phyloP scores from a whole-genome alignment of 176 grass and related monocot genomes.

The Aegilops bicornis region DNA sequence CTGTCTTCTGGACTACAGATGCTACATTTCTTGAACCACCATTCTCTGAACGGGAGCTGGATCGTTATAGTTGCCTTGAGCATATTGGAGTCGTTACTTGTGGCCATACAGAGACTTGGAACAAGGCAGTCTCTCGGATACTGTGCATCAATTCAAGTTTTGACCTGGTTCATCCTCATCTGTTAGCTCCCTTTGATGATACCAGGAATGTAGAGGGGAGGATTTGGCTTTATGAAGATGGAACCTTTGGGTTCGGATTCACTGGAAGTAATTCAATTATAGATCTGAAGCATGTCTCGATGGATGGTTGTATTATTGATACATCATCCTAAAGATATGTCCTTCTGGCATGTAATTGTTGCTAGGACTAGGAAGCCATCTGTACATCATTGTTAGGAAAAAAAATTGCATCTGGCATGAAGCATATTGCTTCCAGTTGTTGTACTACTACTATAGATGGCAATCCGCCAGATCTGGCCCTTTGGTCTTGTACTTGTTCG shows the following conservation, averaged over 20 bases:
- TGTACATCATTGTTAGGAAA: slow-evolving; percentile 49
- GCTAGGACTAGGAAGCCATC: slow-evolving; percentile 28
- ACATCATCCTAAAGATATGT: slow-evolving; percentile 35
- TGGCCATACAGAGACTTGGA: not conserved
- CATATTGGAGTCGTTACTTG: slow-evolving; percentile 43
- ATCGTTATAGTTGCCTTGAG: slow-evolving; percentile 48
- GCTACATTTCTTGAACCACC: slow-evolving; percentile 75
- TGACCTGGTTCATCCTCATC: slow-evolving; percentile 60
- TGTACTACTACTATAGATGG: slow-evolving; percentile 41
- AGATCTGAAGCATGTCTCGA: slow-evolving; percentile 66
- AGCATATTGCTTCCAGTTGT: slow-evolving; percentile 53
- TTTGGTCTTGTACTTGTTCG: slow-evolving; percentile 43
- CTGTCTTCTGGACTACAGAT: slow-evolving; percentile 85
- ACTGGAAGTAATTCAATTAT: slow-evolving; percentile 70
- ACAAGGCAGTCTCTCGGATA: slow-evolving; percentile 54
- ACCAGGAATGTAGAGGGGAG: slow-evolving; percentile 68
- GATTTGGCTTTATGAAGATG: slow-evolving; percentile 91
- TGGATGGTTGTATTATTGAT: slow-evolving; percentile 70
- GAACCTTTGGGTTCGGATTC: slow-evolving; percentile 93
- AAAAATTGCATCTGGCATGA: slow-evolving; percentile 44
- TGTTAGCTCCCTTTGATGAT: slow-evolving; percentile 37
- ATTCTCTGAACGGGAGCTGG: slow-evolving; percentile 71
- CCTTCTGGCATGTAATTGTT: slow-evolving; percentile 46
- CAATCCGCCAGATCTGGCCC: slow-evolving; percentile 21
- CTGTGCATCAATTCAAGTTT: slow-evolving; percentile 78